Evolutionary conservation across 352 stramenopile species (phyloP).

Genomic region (Phytopythium aichiense): DNA sequence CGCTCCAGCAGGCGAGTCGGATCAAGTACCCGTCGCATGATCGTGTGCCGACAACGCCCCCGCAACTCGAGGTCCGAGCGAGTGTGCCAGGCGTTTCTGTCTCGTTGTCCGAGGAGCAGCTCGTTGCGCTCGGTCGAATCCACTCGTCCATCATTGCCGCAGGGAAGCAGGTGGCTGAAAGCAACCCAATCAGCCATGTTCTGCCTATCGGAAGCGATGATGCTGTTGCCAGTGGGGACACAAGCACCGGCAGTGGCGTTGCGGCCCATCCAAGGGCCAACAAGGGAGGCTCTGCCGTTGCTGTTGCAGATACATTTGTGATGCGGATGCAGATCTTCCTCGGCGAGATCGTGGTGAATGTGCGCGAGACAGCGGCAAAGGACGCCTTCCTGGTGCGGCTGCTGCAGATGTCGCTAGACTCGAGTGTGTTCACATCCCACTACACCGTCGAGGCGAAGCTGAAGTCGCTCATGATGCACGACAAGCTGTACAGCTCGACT

Average conservation of each 20-base stretch:
- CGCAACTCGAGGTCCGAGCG: conserved; percentile 32
- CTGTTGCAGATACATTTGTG: conserved; percentile 34
- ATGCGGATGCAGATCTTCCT: conserved; percentile 49
- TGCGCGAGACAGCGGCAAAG: conserved; percentile 39
- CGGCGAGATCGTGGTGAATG: conserved; percentile 43
- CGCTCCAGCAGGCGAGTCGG: conserved; percentile 11
- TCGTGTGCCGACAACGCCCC: not conserved
- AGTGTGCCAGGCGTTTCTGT: conserved; percentile 36
- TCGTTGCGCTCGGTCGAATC: conserved; percentile 46
- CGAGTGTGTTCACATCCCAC: conserved; percentile 38
- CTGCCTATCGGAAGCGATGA: not conserved
- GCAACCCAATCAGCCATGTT: not conserved
- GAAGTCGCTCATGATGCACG: conserved; percentile 61
- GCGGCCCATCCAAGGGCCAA: not conserved
- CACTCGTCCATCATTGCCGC: conserved; percentile 28
- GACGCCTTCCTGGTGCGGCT: conserved; percentile 53
- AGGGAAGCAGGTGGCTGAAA: conserved; percentile 1
- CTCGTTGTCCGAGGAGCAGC: conserved; percentile 46
- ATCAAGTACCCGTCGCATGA: conserved; percentile 6
- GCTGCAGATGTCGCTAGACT: conserved; percentile 41
- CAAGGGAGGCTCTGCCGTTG: not conserved
- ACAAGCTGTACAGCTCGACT: conserved; percentile 44
- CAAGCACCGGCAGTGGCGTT: not conserved
- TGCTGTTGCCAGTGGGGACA: not conserved
- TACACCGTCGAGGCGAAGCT: conserved; percentile 47